Base-by-base conservation (phyloP, 257 asterid genomes). In the Jaltomata sinuosa region DNA sequence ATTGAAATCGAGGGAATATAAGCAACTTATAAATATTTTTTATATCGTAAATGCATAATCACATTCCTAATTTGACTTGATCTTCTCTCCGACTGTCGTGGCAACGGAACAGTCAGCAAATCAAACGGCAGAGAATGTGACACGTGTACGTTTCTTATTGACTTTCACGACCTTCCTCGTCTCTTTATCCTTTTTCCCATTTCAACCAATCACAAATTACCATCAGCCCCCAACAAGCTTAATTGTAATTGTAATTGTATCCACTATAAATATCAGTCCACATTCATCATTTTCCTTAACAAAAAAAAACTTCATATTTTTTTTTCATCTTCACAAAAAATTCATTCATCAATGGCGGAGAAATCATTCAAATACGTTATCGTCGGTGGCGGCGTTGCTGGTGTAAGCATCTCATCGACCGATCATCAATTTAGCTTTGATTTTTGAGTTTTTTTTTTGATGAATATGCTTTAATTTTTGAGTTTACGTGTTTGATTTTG, bases 351-450 rank as follows among this genome's bases (percentile, higher is more conserved):
- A 49, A 94, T 94, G 99, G 94, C 97, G 2, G 97, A 90, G 88
- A 96, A 91, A 83, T 88, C 92, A 7, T 93, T 93, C 92, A 94
- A 94, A 88, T 96, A 94, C 89, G 96, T 96, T 90, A 96, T 96
- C 90, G 29, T 94, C 42, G 99, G 99, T 10, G 98, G 99, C 45
- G 98, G 99, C 36, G 98, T 96, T 74, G 86, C 97, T 55, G 98
- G 94, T 8, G 99, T 96, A 89, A 91, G 99, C 93, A 83, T 80
- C 42, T 82, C 76, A 5, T 45, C 71, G 36, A 16, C 4, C 29
- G 49, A 68, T 19, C 74, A 0, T 62, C 5, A 61, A 61, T 25
- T 61, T 7, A 38, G 7, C n/a, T 12, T 59, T 62, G 12, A 29
- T 27, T 62, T 62, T 6, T 7, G 6, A 65, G 74, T 34, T 61